Evolutionary conservation across 2,329 filamentous ascomycete species (phyloP).

Genomic region (Aspergillus quadrilineatus): DNA sequence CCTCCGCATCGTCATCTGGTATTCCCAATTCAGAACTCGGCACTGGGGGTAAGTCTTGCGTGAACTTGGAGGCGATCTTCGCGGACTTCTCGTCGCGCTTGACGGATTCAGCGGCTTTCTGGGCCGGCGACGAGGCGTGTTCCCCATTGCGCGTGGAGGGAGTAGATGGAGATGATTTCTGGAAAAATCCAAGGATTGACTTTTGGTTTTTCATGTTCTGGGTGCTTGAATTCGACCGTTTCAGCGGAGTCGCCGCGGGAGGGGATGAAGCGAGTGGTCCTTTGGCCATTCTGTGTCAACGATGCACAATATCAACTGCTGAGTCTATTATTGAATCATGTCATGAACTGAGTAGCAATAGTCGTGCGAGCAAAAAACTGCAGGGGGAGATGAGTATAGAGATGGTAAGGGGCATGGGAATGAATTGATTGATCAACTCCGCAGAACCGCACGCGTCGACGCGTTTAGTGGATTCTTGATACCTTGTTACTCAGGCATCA

Average conservation of each 20-base stretch:
- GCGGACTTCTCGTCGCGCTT: constrained; percentile 48
- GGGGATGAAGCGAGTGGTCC: constrained; percentile 35
- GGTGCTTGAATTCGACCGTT: constrained; percentile 42
- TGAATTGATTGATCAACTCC: constrained; percentile 14
- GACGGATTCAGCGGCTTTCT: constrained; percentile 33
- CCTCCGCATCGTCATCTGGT: constrained; percentile 62
- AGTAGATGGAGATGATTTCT: constrained; percentile 56
- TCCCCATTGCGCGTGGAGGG: constrained; percentile 32
- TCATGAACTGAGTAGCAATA: background rate
- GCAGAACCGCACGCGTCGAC: constrained; percentile 36
- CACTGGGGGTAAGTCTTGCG: constrained; percentile 64
- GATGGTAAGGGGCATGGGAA: constrained; percentile 3
- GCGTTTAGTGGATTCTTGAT: constrained; percentile 36
- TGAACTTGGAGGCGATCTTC: constrained; percentile 44
- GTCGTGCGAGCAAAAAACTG: background rate
- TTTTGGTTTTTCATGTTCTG: constrained; percentile 61
- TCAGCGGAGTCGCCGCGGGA: constrained; percentile 39
- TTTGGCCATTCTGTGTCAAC: constrained; percentile 37
- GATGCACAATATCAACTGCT: background rate
- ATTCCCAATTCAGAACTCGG: constrained; percentile 76
- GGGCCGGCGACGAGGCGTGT: constrained; percentile 39
- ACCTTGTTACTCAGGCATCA: constrained; percentile 10
- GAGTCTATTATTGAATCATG: background rate
- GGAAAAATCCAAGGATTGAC: constrained; percentile 78
- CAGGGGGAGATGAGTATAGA: no score